Conservation (phyloP, 2,329 filamentous ascomycete species). For the Geosmithia putterillii region DNA sequence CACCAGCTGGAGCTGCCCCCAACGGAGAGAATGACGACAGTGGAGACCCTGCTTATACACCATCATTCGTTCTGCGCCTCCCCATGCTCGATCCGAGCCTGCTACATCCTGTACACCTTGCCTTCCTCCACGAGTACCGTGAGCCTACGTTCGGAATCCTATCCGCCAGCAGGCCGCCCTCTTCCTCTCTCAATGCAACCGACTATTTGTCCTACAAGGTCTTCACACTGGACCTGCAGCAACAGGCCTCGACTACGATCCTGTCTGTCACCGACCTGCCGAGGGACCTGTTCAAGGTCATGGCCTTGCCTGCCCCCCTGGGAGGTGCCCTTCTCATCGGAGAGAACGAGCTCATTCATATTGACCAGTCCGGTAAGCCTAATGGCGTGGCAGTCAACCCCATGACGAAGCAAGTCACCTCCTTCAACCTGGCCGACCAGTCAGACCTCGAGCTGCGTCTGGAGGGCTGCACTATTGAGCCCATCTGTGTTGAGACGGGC, state of each 20-base stretch:
- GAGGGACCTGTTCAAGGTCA: conserved; percentile 72
- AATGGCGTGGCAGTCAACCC: conserved; percentile 89
- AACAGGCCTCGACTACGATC: conserved; percentile 85
- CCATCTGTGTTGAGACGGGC: conserved; percentile 62
- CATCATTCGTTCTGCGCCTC: conserved; percentile 87
- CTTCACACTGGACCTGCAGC: conserved; percentile 87
- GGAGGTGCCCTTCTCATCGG: conserved; percentile 83
- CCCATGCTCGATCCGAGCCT: conserved; percentile 79
- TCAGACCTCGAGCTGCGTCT: conserved; percentile 67
- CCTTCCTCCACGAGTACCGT: conserved; percentile 92
- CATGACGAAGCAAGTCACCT: conserved; percentile 71
- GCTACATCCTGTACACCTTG: conserved; percentile 79
- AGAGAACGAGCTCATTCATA: conserved; percentile 81
- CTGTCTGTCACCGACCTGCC: conserved; percentile 77
- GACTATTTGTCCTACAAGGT: conserved; percentile 87
- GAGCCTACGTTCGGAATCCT: conserved; percentile 95
- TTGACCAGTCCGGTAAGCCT: conserved; percentile 89
- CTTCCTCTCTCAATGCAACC: conserved; percentile 68
- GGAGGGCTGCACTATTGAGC: conserved; percentile 69
- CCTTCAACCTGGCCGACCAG: conserved; percentile 79
- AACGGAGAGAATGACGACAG: conserved; percentile 14
- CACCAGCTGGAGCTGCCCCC: conserved; percentile 20
- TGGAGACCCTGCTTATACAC: conserved; percentile 58
- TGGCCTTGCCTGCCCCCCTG: conserved; percentile 74
- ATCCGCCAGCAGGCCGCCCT: conserved; percentile 62